Conservation (phyloP, 495 filamentous ascomycete genomes). For the Pyrenopolyporus hunteri region DNA sequence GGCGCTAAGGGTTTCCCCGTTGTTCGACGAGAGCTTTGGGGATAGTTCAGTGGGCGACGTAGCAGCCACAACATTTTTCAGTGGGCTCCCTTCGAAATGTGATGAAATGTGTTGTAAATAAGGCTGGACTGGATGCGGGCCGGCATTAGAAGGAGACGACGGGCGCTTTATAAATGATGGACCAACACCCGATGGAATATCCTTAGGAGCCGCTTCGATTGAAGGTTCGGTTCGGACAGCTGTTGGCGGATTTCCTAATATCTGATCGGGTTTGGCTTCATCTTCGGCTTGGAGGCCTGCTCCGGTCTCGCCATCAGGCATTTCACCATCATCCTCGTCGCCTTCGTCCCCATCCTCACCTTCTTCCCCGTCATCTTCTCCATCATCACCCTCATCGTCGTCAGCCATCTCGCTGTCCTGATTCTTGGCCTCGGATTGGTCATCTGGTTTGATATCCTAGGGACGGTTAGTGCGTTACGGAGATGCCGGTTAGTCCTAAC, state of each 20-base stretch:
- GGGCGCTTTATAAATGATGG: slow-evolving; percentile 15
- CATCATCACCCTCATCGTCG: slow-evolving; percentile 49
- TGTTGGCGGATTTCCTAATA: slow-evolving; percentile 31
- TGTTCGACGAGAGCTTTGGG: slow-evolving; percentile 2
- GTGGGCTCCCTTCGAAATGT: slow-evolving; percentile 53
- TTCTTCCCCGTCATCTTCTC: slow-evolving; percentile 48
- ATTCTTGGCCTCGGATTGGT: slow-evolving; percentile 48
- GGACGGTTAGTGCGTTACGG: slow-evolving; percentile 48
- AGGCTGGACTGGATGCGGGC: slow-evolving; percentile 13
- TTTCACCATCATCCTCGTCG: slow-evolving; percentile 43
- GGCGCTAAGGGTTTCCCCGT: slow-evolving; percentile 13
- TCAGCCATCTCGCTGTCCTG: slow-evolving; percentile 60
- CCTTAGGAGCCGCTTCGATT: slow-evolving; percentile 27
- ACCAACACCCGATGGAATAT: slow-evolving; percentile 30
- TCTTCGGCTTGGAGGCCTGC: slow-evolving; percentile 33
- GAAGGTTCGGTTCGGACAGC: slow-evolving; percentile 2
- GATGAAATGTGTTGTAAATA: slow-evolving; percentile 33
- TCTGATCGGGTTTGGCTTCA: slow-evolving; percentile 36
- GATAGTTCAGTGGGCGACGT: slow-evolving; percentile 24
- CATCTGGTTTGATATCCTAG: slow-evolving; percentile 51
- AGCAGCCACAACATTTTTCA: slow-evolving; percentile 51
- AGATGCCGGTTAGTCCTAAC: slow-evolving; percentile 28
- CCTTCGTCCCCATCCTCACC: slow-evolving; percentile 46
- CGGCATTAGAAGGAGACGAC: slow-evolving; percentile 17
- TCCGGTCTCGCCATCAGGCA: slow-evolving; percentile 35